Conservation (phyloP, 2,329 filamentous ascomycete genomes). For the Penicillium italicum region DNA sequence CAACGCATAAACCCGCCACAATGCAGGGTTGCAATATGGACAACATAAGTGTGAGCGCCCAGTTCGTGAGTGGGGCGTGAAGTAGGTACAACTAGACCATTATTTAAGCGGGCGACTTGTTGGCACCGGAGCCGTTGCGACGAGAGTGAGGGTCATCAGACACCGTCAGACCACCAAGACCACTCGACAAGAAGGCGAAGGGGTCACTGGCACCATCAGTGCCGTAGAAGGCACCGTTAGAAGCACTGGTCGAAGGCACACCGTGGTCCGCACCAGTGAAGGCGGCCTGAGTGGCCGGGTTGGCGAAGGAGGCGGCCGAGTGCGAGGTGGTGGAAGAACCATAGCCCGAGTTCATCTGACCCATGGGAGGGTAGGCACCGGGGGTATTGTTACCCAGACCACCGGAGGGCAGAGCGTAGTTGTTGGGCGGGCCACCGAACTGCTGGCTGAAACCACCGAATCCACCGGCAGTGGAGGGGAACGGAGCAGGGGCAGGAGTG, state of each 20-base stretch:
- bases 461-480: slow-evolving; percentile 64
- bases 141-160: slow-evolving; percentile 45
- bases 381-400: slow-evolving; percentile 68
- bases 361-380: slow-evolving; percentile 68
- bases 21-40: slow-evolving; percentile 38
- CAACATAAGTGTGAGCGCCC: slow-evolving; percentile 30
- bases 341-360: slow-evolving; percentile 71
- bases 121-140: slow-evolving; percentile 45
- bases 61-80: slow-evolving; percentile 15
- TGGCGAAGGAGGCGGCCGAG: slow-evolving; percentile 83
- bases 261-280: slow-evolving; percentile 87
- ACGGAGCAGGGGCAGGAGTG: slow-evolving; percentile 72
- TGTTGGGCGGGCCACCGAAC: slow-evolving; percentile 76
- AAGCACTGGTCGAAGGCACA: slow-evolving; percentile 69
- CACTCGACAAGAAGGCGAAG: slow-evolving; percentile 61
- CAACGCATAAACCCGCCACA: slow-evolving; percentile 38
- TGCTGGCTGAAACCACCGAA: slow-evolving; percentile 72
- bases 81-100: slow-evolving; percentile 14
- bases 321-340: slow-evolving; percentile 73
- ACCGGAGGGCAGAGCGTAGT: slow-evolving; percentile 79
- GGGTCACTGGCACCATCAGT: slow-evolving; percentile 56
- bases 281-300: slow-evolving; percentile 86
- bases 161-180: slow-evolving; percentile 58
- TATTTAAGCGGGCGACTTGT: slow-evolving; percentile 45
- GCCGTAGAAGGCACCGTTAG: slow-evolving; percentile 68